Percentiles rank a stretch among this genome's conserved stretches.
Conservation (phyloP, 805 yeast genomes). For the Danielia reshetovae region DNA sequence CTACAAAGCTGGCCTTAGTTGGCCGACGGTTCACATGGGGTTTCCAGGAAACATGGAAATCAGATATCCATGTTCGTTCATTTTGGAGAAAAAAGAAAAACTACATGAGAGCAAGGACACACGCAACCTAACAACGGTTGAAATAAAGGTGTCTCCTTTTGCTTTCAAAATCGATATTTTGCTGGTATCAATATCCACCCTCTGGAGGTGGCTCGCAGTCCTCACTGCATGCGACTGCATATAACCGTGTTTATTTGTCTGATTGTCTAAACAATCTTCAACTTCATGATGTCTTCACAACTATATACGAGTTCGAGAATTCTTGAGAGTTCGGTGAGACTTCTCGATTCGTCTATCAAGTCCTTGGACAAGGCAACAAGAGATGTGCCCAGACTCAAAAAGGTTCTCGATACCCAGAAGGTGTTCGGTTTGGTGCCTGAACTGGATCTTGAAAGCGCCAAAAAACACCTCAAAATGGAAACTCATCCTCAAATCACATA, state of each 20-base stretch:
- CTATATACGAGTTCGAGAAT: conserved; percentile 8
- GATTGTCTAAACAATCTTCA: neutral
- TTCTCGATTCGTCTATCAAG: conserved; percentile 30
- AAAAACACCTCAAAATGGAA: conserved; percentile 30
- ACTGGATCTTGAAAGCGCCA: conserved; percentile 40
- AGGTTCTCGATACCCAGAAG: conserved; percentile 40
- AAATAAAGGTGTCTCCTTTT: too few species aligned
- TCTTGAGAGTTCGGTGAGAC: conserved; percentile 22
- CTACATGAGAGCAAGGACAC: too few species aligned
- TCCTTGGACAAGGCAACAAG: conserved; percentile 32
- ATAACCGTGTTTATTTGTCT: neutral
- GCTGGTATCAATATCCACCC: too few species aligned
- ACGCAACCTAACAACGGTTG: too few species aligned
- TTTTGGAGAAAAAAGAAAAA: too few species aligned
- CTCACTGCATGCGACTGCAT: neutral
- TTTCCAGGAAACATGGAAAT: too few species aligned
- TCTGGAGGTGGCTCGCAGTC: too few species aligned
- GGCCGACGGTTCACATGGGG: too few species aligned
- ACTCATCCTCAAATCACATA: conserved; percentile 40
- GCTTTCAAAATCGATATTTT: too few species aligned
- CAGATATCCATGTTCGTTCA: too few species aligned
- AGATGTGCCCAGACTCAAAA: conserved; percentile 38
- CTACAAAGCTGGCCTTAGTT: too few species aligned
- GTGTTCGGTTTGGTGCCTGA: conserved; percentile 53
- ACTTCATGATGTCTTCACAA: conserved; percentile 1